Conservation (phyloP, 2,329 filamentous ascomycete species). For the Arthrocladium fulminans region DNA sequence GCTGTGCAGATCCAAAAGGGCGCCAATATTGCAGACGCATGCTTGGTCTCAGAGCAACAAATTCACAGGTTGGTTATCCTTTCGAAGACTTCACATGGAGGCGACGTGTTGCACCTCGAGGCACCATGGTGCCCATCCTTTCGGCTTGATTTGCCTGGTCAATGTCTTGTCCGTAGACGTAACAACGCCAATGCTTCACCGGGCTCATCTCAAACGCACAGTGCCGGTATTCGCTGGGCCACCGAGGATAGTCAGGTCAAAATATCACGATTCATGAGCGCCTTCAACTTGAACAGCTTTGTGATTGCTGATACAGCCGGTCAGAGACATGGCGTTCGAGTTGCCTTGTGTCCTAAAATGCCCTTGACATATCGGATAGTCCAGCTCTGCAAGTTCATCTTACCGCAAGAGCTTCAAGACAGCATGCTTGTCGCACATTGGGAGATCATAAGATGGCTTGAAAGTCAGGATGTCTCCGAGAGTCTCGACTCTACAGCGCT, state of each 20-base stretch:
- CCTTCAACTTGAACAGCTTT: constrained; percentile 52
- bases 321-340: constrained; percentile 56
- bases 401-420: constrained; percentile 52
- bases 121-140: constrained; percentile 65
- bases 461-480: constrained; percentile 35
- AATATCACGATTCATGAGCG: constrained; percentile 8
- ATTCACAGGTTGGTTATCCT: constrained; percentile 62
- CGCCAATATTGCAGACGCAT: constrained; percentile 63
- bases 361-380: constrained; percentile 55
- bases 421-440: constrained; percentile 61
- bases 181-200: constrained; percentile 49
- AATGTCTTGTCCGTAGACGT: constrained; percentile 31
- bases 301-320: constrained; percentile 57
- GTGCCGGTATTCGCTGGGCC: constrained; percentile 14
- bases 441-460: constrained; percentile 63
- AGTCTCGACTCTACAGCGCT: constrained; percentile 63
- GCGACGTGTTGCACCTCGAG: constrained; percentile 60
- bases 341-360: constrained; percentile 58
- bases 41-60: constrained; percentile 58
- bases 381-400: constrained; percentile 53
- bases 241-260: constrained; percentile 15
- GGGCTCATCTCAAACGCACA: constrained; percentile 46
- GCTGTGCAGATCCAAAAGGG: constrained; percentile 47
- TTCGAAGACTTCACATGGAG: constrained; percentile 55
- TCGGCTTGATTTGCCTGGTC: constrained; percentile 53